Base-by-base conservation (phyloP, 2,329 filamentous ascomycete genomes). In the Colletotrichum orchidophilum region DNA sequence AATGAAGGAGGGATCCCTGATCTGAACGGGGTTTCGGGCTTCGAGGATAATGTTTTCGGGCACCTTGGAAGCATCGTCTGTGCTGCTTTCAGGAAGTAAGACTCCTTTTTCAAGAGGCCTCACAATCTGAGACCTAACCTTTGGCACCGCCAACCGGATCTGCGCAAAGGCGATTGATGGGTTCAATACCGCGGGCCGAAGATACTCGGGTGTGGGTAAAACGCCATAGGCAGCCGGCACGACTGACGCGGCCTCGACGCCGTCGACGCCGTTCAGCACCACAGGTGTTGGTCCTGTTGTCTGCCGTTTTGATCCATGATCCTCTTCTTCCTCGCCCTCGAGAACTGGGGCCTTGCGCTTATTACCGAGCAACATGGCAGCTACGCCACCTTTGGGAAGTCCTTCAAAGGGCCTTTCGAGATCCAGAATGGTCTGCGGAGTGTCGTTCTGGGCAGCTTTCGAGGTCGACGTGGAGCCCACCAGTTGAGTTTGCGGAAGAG, bases 381-480 rank as follows among this genome's bases (percentile, higher is more conserved):
- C 91, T 21, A 99, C 87, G 3, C 96, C 96, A 27, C 96, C 96
- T 79, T 93, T 94, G 0, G 96, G 96, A 52, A 98, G 86, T 1
- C 96, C 95, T 75, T 99, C 96, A 74, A 95, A 97, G 1, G 96
- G 96, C 77, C 96, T 97, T 18, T 94, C 96, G 2, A 99, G 87
- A 80, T 99, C 96, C 9, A 99, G 84, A 24, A 96, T 91, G 12
- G 93, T 93, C 76, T 95, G 93, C 0, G 95, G 94, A 0, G 91
- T 87, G 74, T 96, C 94, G 67, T 88, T 90, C 70, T 92, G 91
- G 0, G 87, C 83, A 2, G 84, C 83, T 74, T 89, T 93, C 5
- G 71, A 61, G 15, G 87, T 88, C 11, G 90, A 88, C 11, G 90
- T 91, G 13, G 94, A 90, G 42, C 94, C 94, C 73, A 98, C 92